These are phyloP conservation scores for Fusarium acutatum DNA, from an alignment of 2,329 filamentous ascomycete species.

Conservation along the genomic window DNA sequence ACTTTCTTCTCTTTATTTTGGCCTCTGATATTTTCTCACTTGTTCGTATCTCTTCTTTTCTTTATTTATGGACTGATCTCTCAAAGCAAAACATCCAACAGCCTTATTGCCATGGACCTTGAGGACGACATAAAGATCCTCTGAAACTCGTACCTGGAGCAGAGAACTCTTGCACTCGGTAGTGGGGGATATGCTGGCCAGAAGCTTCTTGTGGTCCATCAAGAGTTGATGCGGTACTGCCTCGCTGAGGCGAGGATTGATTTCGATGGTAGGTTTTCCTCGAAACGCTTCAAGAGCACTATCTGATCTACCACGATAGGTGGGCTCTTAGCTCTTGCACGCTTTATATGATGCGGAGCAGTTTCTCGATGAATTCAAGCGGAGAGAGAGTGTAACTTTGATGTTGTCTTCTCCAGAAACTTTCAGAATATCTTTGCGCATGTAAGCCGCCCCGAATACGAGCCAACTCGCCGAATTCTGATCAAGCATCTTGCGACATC, in stretches of 20 bases:
- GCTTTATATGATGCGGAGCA: slow-evolving; percentile 74
- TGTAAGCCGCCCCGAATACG: slow-evolving; percentile 58
- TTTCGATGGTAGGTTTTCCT: slow-evolving; percentile 57
- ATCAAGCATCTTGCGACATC: slow-evolving; percentile 65
- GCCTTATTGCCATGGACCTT: neutral
- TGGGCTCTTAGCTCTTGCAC: slow-evolving; percentile 75
- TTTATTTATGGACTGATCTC: too few relatives aligned
- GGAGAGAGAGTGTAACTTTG: slow-evolving; percentile 72
- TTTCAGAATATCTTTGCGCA: slow-evolving; percentile 66
- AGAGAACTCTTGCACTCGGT: slow-evolving; percentile 55
- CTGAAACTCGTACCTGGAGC: slow-evolving; percentile 12
- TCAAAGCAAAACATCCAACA: neutral
- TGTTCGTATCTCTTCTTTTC: neutral
- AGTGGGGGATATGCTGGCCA: slow-evolving; percentile 78
- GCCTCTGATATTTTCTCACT: neutral
- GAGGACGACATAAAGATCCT: neutral
- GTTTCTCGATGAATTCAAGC: slow-evolving; percentile 67
- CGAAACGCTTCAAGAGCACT: neutral
- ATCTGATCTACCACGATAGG: slow-evolving; percentile 44
- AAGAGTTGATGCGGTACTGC: slow-evolving; percentile 73
- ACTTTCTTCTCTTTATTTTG: neutral
- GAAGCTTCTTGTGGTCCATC: slow-evolving; percentile 77
- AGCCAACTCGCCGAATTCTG: slow-evolving; percentile 69
- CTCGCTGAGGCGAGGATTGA: slow-evolving; percentile 72
- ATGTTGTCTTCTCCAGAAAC: slow-evolving; percentile 73